Evolutionary conservation across 2,329 filamentous ascomycete species (phyloP), one percentile per base, ranked within the genome.

Genomic region (Neurospora sp.): DNA sequence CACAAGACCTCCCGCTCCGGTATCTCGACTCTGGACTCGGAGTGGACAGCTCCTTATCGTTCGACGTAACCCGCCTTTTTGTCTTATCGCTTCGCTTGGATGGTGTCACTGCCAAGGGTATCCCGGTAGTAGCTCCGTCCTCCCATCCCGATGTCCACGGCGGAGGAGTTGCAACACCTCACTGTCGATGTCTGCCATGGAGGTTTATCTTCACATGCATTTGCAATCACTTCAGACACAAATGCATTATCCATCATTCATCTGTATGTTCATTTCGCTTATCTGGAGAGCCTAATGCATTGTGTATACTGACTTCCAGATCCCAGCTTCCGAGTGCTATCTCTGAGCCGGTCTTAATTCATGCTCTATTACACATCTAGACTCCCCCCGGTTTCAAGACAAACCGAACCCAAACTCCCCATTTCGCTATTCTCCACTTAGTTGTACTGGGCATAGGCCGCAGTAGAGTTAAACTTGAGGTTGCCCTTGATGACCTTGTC

Each of bases 401-500:
- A 68, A 69, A 42, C 69, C 69, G 11, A 33, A 13, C 68, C 68
- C 4, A 58, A 52, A 52, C 66, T 62, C 28, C 15, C 52, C 69
- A 67, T 66, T 38, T 71, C 39, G 15, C n/a, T 38, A 66, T 33
- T 8, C n/a, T 9, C 42, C 15, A 52, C 70, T 75, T 97, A 98
- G 83, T 99, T 99, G 87, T 99, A 99, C 84, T 98, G 96, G 88
- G 96, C 96, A 84, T 99, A 99, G 73, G 92, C 93, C 67, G 96
- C 95, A 71, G 96, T 99, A 71, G 92, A 96, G 88, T 97, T 98
- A 87, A 99, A 99, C 89, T 99, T 99, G 80, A 97, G 85, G 82
- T 98, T 97, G 76, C 92, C 94, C 88, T 97, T 97, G 85, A 98
- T 98, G 73, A 99, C 96, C 89, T 99, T 99, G 86, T 99, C 96